phyloP scores from a whole-genome alignment of 805 yeast species.

The Lachancea thermotolerans region DNA sequence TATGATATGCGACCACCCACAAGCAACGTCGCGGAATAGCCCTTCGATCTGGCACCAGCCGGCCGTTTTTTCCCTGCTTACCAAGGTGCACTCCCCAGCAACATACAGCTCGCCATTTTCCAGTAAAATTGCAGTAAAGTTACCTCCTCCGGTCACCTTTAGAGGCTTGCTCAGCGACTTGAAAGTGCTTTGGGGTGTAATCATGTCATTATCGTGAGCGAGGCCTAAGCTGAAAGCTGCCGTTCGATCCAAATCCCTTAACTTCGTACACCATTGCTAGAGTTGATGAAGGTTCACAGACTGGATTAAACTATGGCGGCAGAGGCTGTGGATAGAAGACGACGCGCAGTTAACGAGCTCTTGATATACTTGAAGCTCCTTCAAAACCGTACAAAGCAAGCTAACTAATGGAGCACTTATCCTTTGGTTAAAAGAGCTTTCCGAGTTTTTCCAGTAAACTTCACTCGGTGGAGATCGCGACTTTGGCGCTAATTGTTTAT shows the following conservation, averaged over 20 bases:
- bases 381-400: no score
- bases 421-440: no score
- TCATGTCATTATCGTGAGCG: slow-evolving; percentile 44
- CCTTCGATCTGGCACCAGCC: slow-evolving; percentile 1
- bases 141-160: slow-evolving; percentile 72
- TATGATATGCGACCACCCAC: slow-evolving; percentile 78
- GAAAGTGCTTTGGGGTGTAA: slow-evolving; percentile 24
- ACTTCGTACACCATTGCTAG: slow-evolving; percentile 5
- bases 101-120: slow-evolving; percentile 47
- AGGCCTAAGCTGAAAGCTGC: slow-evolving; percentile 66
- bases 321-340: no score
- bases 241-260: slow-evolving; percentile 78
- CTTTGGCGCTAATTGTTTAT: no score
- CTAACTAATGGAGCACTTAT: no score
- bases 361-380: no score
- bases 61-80: slow-evolving; percentile 3
- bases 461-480: no score
- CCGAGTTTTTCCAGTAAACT: no score
- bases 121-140: slow-evolving; percentile 64
- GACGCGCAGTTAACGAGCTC: no score
- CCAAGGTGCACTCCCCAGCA: slow-evolving; percentile 51
- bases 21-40: slow-evolving; percentile 43
- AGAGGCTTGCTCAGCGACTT: slow-evolving; percentile 24
- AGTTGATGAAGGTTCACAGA: neutral
- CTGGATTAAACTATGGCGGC: neutral